Evolutionary conservation across 2,329 filamentous ascomycete species (phyloP), one percentile per base, ranked within the genome.

Genomic region (Monilinia laxa): DNA sequence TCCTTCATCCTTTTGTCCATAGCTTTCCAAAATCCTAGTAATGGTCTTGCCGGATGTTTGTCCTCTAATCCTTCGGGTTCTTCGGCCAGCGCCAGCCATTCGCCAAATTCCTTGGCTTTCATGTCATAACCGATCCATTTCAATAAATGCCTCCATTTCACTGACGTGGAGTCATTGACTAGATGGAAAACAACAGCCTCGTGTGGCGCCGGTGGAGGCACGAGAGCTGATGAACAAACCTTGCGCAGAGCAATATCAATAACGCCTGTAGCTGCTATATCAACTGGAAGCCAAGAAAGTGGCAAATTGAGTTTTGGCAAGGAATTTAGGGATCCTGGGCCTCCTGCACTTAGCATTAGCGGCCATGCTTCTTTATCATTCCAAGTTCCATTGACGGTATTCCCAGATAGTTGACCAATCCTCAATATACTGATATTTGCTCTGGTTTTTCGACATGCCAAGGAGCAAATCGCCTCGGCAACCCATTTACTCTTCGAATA

Each of bases 401-500:
- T 78, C 0, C 81, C 82, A 45, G 78, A 80, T 12, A 84, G 74
- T 72, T 84, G 82, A 3, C 82, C 82, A 40, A 73, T 65, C 14
- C 63, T 68, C 35, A 70, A 62, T 0, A 71, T 42, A 54, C 71
- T 55, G 14, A 62, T 69, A 0, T 71, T 47, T 28, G 52, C 64
- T 54, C 67, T 67, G 16, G 58, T 64, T 45, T 62, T 57, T 20
- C 75, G 65, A 56, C 73, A 20, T 4, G 81, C 81, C 7, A 76
- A 71, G 0, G 78, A 71, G 69, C 83, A 86, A 12, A 86, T 81
- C 23, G 78, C 77, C 76, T 87, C 85, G 1, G 84, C 84, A 1
- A 86, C 83, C 84, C 84, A 86, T 75, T 85, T 83, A 0, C 83
- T 86, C 38, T 79, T 79, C 1, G 83, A 81, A 70, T 87, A 87